These are phyloP conservation scores for Oxyria digyna DNA, from an alignment of 148 eudicot genomes.

Conservation along the genomic window DNA sequence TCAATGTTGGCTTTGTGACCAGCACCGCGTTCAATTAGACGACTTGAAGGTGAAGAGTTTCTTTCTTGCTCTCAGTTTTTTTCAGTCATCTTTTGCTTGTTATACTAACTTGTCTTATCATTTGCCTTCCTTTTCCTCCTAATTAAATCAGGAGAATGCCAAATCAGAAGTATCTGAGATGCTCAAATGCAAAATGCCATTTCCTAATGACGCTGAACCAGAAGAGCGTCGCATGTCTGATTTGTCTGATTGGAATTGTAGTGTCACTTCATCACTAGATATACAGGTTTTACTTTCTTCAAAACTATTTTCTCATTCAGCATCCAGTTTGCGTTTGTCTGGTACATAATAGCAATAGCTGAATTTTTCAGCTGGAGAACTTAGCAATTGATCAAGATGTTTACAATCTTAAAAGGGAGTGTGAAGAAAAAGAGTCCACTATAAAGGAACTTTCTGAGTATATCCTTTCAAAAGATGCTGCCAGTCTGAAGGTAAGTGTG, in stretches of 20 bases:
- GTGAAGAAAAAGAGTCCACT: slow-evolving; percentile 68
- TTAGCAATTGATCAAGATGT: slow-evolving; percentile 51
- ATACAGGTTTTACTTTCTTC: slow-evolving; percentile 30
- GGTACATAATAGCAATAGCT: neutral
- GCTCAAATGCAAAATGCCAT: slow-evolving; percentile 22
- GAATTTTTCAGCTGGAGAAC: slow-evolving; percentile 37
- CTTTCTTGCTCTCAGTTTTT: neutral
- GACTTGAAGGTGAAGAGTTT: slow-evolving; percentile 26
- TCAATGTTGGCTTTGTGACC: slow-evolving; percentile 56
- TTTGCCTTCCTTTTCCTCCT: neutral
- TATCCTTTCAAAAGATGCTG: slow-evolving; percentile 48
- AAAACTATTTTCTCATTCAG: neutral
- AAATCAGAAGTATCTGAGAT: slow-evolving; percentile 22
- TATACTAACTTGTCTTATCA: neutral
- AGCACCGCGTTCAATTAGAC: slow-evolving; percentile 27
- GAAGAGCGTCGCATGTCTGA: slow-evolving; percentile 96
- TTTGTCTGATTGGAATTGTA: slow-evolving; percentile 88
- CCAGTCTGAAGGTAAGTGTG: slow-evolving; percentile 45
- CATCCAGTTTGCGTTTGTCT: neutral
- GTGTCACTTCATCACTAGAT: slow-evolving; percentile 58
- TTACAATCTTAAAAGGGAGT: slow-evolving; percentile 49
- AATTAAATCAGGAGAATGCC: slow-evolving; percentile 25
- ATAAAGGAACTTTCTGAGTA: slow-evolving; percentile 54
- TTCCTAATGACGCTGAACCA: slow-evolving; percentile 38
- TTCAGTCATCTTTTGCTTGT: neutral